Base-by-base conservation (phyloP, 331 rosid species). In the Saraca asoca region DNA sequence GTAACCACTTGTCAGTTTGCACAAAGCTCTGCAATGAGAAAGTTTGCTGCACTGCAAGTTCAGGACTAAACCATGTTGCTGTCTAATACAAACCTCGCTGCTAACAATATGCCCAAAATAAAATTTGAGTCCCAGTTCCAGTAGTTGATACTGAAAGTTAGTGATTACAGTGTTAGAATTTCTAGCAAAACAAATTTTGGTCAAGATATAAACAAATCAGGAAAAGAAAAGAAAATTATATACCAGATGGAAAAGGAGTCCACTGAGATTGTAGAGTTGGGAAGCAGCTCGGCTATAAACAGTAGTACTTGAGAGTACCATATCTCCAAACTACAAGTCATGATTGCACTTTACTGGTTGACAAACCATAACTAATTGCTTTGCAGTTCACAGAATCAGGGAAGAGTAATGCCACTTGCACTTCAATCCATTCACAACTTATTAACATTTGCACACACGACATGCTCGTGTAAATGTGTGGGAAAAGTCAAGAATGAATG, bases 171-270 rank as follows among this genome's bases (percentile, higher is more conserved):
- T 5, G 9, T 9, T 7, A 52, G 46, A 68, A 52, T 5, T 39
- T 39, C 42, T 24, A 5, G 49, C 6, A 12, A 44, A 16, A 9
- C 2, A 5, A 57, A 9, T 15, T 64, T 10, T 6, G 16, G 4
- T 18, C 7, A 1, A 3, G 15, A 9, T 33, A n/a, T 16, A 48
- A 9, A 11, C 2, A 29, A 18, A 9, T 3, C 0, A 19, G 7
- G 45, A 20, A 12, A 18, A 17, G 45, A 20, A 12, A 18, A 17
- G 5, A 19, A 7, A 33, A 6, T 6, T 34, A 39, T 37, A 39
- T 71, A 83, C 87, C 83, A 83, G 20, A 77, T 43, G 65, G 88
- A 71, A 16, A 83, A 75, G 9, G 88, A 74, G 62, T 77, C 88
- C 13, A 80, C 41, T 7, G 80, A 16, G 33, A 77, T 50, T 42